These are phyloP conservation scores for Wallacemonas sp. DNA, from an alignment of 208 protist genomes.

Conservation along the genomic window DNA sequence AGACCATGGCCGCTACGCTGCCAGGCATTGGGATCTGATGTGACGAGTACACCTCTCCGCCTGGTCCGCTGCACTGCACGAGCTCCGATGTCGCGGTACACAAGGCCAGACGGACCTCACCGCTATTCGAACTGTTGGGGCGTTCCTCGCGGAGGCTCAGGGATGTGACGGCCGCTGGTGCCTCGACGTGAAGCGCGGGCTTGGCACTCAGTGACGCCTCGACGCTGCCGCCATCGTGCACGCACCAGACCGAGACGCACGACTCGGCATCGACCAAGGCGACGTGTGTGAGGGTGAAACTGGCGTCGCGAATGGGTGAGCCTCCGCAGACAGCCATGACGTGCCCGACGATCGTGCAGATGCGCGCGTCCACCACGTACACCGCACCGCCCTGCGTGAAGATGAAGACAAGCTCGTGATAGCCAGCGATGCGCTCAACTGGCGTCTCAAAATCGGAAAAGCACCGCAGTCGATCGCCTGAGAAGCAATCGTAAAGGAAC, in stretches of 20 bases:
- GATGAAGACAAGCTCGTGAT: slow-evolving; percentile 23
- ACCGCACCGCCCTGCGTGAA: slow-evolving; percentile 26
- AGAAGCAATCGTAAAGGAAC: slow-evolving; percentile 28
- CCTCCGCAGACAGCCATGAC: slow-evolving; percentile 6
- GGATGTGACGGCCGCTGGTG: neutral
- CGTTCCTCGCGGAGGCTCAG: neutral
- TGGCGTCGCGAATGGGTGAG: slow-evolving; percentile 12
- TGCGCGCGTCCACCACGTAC: slow-evolving; percentile 24
- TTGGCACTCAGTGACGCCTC: neutral
- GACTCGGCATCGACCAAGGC: slow-evolving; percentile 28
- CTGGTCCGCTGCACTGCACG: neutral
- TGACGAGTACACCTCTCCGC: neutral
- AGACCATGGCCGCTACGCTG: neutral
- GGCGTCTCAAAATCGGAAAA: slow-evolving; percentile 43
- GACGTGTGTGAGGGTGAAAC: slow-evolving; percentile 1
- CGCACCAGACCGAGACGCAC: slow-evolving; percentile 1
- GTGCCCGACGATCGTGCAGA: slow-evolving; percentile 24
- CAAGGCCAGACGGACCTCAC: neutral
- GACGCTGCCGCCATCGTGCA: neutral
- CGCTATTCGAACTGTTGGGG: neutral
- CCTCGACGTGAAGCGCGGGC: neutral
- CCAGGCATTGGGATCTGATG: neutral
- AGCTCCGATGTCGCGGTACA: neutral
- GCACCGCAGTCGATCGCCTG: slow-evolving; percentile 33
- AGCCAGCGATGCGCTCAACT: slow-evolving; percentile 12